Evolutionary conservation across 495 filamentous ascomycete species (phyloP).

Genomic region (Daldinia loculata): DNA sequence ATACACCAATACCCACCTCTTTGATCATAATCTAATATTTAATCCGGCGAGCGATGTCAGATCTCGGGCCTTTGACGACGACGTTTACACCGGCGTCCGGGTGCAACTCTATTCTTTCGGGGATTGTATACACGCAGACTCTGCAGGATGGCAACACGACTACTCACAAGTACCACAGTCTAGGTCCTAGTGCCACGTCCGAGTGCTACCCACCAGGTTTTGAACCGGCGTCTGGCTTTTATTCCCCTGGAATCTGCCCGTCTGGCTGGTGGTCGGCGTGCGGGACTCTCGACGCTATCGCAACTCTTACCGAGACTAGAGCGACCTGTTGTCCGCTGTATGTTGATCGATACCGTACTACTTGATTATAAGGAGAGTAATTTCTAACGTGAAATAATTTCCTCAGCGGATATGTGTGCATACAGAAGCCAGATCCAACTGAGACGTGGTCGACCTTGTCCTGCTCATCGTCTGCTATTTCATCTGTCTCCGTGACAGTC

Average conservation of each 20-base stretch:
- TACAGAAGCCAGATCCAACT: neutral
- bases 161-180: constrained; percentile 13
- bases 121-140: constrained; percentile 11
- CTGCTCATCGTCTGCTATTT: neutral
- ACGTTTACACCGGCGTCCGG: constrained; percentile 16
- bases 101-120: constrained; percentile 10
- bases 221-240: neutral
- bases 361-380: neutral
- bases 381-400: neutral
- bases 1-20: neutral
- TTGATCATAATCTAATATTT: neutral
- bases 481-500: neutral
- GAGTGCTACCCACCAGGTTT: constrained; percentile 16
- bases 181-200: constrained; percentile 11
- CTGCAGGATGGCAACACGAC: constrained; percentile 9
- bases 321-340: constrained; percentile 14
- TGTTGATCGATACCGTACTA: neutral
- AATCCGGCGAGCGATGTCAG: neutral
- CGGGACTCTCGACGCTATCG: neutral
- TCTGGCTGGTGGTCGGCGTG: constrained; percentile 19
- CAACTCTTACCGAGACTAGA: neutral
- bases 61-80: constrained; percentile 16
- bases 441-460: constrained; percentile 23
- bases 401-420: constrained; percentile 6
- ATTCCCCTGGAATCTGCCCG: constrained; percentile 15